Evolutionary conservation across 2,329 filamentous ascomycete genomes (phyloP).

Genomic region (Hymenoscyphus fructigenus): DNA sequence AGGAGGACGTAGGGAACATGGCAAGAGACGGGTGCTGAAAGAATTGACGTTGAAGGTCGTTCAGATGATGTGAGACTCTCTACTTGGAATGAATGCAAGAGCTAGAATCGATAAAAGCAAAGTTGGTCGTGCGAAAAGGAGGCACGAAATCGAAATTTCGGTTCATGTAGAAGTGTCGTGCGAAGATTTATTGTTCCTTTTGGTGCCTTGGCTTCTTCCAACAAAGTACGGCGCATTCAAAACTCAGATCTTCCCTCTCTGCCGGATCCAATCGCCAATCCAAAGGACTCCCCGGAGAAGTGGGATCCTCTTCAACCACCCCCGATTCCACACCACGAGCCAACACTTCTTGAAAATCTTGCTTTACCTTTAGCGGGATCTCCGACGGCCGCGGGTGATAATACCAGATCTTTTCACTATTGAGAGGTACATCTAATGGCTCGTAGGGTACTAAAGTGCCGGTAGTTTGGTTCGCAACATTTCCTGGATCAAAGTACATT

Average conservation of each 20-base stretch:
- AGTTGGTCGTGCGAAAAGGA: too few relatives aligned
- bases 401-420: not conserved
- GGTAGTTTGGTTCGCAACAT: not conserved
- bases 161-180: not conserved
- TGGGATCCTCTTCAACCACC: not conserved
- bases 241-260: not conserved
- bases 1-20: too few relatives aligned
- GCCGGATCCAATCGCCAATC: not conserved
- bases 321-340: not conserved
- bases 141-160: too few relatives aligned
- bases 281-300: not conserved
- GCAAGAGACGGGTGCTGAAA: too few relatives aligned
- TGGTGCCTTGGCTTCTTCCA: not conserved
- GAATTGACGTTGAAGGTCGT: too few relatives aligned
- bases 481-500: not conserved
- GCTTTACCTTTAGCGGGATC: not conserved
- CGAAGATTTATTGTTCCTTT: not conserved
- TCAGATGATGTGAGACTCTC: too few relatives aligned
- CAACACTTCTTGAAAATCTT: not conserved
- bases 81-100: too few relatives aligned
- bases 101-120: too few relatives aligned
- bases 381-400: not conserved
- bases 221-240: not conserved
- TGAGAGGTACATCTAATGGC: not conserved
- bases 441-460: not conserved